Evolutionary conservation across 768 basidiomycete species (phyloP), one percentile per base, ranked within the genome.

Genomic region (Leccinellum albellum): DNA sequence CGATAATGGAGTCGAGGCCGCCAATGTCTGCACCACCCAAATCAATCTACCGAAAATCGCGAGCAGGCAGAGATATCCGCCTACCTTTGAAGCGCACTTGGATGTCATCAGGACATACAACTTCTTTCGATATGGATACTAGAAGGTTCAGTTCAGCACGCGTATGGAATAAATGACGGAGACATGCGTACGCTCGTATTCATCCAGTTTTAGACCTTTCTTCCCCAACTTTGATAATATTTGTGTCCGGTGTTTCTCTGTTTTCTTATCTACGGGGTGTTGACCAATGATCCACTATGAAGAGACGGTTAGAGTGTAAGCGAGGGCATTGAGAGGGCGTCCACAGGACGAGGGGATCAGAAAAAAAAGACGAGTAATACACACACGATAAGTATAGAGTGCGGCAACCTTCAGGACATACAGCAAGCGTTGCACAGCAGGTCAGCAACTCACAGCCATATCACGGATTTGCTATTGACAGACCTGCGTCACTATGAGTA

Each of bases 21-120:
- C 96, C 97, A 53, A 99, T 90, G 65, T 96, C 93, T 81, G 70
- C 56, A 60, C 56, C 60, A 35, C 59, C 3, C 12, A 28, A 9
- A 50, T 56, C 7, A 47, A 42, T 47, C 28, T 10, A 45, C 31
- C 24, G 12, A 46, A 13, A 28, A 26, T 1, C 4, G 8, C 6
- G 35, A 24, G 14, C 10, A 42, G 14, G 8, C 10, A 32, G 2
- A 6, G 6, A 14, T 4, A 13, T 24, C 21, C 8, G 62, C 82
- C 8, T 54, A 89, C 92, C 93, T 23, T 80, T 72, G 70, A 95
- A 95, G 21, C 76, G 77, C 49, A 90, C 81, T 49, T 79, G 74
- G 54, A 96, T 95, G 65, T 95, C 91, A 69, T 94, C 91, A 3
- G 93, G 91, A 63, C 91, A 89, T 59, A 98, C 91, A 21, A 98